These are phyloP conservation scores for Tremella fuciformis DNA, from an alignment of 768 basidiomycete genomes.

Conservation along the genomic window DNA sequence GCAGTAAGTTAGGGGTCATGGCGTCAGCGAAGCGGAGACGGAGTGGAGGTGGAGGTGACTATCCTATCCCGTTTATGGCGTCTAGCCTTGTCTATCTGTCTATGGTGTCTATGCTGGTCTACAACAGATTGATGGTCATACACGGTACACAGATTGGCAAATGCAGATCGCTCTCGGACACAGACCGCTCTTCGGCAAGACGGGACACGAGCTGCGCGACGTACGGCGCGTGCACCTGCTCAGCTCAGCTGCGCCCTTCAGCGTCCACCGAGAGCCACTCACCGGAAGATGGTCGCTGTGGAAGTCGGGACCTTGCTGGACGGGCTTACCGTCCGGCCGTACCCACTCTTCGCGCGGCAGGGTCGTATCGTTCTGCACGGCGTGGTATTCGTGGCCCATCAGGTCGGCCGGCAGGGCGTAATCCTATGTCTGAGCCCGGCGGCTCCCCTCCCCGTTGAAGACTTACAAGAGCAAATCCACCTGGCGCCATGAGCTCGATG, in stretches of 20 bases:
- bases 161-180: not conserved
- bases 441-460: not conserved
- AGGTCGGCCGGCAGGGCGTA: slow-evolving; percentile 32
- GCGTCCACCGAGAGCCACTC: not conserved
- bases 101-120: not conserved
- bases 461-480: slow-evolving; percentile 40
- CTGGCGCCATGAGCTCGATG: slow-evolving; percentile 37
- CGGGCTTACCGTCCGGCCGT: not conserved
- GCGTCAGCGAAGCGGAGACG: not conserved
- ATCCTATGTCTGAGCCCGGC: slow-evolving; percentile 21
- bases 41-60: slow-evolving; percentile 1
- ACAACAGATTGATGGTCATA: slow-evolving; percentile 5
- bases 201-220: not conserved
- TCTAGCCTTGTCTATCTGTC: too few species aligned
- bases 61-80: not conserved
- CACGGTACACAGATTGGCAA: not conserved
- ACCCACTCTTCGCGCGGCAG: not conserved
- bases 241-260: not conserved
- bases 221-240: not conserved
- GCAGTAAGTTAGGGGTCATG: not conserved
- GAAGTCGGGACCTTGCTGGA: slow-evolving; percentile 7
- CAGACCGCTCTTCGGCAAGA: not conserved
- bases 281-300: slow-evolving; percentile 6
- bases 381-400: slow-evolving; percentile 39
- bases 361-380: slow-evolving; percentile 30